Evolutionary conservation across 2,329 filamentous ascomycete genomes (phyloP).

Genomic region (Trichoderma oligosporum): DNA sequence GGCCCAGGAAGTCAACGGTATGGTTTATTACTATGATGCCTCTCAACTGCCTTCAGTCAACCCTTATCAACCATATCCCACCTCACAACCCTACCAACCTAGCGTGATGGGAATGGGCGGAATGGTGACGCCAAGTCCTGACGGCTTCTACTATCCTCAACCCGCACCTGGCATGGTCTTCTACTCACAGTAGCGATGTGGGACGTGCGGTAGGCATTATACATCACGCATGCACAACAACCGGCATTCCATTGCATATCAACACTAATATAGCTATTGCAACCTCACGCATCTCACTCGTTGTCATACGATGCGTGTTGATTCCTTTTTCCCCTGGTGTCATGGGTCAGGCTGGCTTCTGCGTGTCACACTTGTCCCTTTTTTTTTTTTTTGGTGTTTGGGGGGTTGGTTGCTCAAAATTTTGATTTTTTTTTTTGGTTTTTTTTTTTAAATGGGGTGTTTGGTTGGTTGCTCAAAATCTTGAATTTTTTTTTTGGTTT

Average conservation of each 20-base stretch:
- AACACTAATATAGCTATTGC: slow-evolving; percentile 32
- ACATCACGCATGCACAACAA: slow-evolving; percentile 24
- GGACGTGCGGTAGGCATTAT: slow-evolving; percentile 22
- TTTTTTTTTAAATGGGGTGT: background rate
- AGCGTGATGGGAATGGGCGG: slow-evolving; percentile 68
- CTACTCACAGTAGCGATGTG: slow-evolving; percentile 53
- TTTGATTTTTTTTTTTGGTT: background rate
- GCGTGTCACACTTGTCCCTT: slow-evolving; percentile 10
- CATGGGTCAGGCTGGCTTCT: slow-evolving; percentile 14
- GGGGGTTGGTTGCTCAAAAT: slow-evolving; percentile 20
- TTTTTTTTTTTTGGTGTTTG: background rate
- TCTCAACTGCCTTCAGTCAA: slow-evolving; percentile 61
- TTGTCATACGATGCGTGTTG: background rate
- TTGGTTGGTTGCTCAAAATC: slow-evolving; percentile 19
- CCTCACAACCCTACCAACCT: slow-evolving; percentile 51
- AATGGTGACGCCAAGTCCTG: slow-evolving; percentile 69
- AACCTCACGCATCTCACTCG: slow-evolving; percentile 12
- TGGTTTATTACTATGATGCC: slow-evolving; percentile 90
- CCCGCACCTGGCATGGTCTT: slow-evolving; percentile 55
- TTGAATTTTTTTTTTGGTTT: background rate
- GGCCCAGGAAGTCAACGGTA: slow-evolving; percentile 89
- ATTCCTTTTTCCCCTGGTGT: slow-evolving; percentile 7
- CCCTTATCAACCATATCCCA: slow-evolving; percentile 46
- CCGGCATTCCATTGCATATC: slow-evolving; percentile 26
- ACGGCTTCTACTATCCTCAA: slow-evolving; percentile 68